Evolutionary conservation across 345 rosid species (phyloP), one percentile per base, ranked within the genome.

Genomic region (Salix exigua): DNA sequence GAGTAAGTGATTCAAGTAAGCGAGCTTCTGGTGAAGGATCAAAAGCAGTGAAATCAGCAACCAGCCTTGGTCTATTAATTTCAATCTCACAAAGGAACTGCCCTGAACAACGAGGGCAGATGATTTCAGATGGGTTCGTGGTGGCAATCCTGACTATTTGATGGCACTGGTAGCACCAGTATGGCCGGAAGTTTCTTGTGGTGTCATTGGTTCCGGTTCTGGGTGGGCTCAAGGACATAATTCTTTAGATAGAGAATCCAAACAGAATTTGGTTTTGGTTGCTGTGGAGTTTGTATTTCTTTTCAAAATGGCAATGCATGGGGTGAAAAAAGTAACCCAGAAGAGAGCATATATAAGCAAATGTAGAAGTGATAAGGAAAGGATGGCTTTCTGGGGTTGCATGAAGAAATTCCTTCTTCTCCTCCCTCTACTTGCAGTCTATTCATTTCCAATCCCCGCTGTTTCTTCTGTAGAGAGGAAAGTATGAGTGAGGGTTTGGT

Each of bases 91-190:
- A 44, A 4, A 89, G 77, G 61, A 94, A 92, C 51, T 88, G 94
- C 14, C 89, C 84, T 0, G 71, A 82, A 73, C 97, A 90, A 63
- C 87, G 89, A 5, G 96, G 96, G 67, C 97, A 94, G 2, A 44
- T 33, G 68, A 87, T 82, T 72, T 83, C 92, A 1, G 87, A 79
- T 10, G 84, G 83, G 73, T 82, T 75, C 1, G 86, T 37, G 1
- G 90, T 35, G 17, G 87, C 86, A 69, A 90, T 75, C 79, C 92
- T 79, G 21, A 94, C 94, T 2, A 79, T 58, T 19, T 88, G 87
- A 73, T 84, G 89, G 81, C 96, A 94, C 2, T 82, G 91, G 80
- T 90, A 92, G 89, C 98, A 92, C 98, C 96, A 91, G 77, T 91
- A 92, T 31, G 82, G 88, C 78, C 78, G 91, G 73, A 64, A 79